Evolutionary conservation across 768 basidiomycete genomes (phyloP), one percentile per base, ranked within the genome.

Genomic region (Rhizopogon sp.): DNA sequence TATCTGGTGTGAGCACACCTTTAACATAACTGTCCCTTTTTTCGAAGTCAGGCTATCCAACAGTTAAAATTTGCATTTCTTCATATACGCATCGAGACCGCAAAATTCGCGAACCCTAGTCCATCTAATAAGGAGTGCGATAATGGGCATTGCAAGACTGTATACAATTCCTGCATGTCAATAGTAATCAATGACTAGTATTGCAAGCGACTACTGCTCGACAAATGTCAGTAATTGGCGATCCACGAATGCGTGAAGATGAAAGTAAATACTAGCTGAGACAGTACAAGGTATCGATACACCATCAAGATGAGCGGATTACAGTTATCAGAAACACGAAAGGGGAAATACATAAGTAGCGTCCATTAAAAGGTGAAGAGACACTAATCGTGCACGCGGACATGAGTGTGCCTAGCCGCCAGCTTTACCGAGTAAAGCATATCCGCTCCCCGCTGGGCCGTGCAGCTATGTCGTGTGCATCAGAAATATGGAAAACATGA

Each of bases 1-100:
- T 99, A 28, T 95, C 96, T 1, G 97, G 97, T 7, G 97, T 99
- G 46, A 98, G 98, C 65, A 88, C 93, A 3, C 96, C 96, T 0
- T 0, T 98, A 98, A 25, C 25, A 25, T 25, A 0, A 25, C 25
- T 25, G 25, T 25, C 25, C 25, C 25, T 25, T 25, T 25, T 25
- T 25, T 25, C 25, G 25, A 10, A 33, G 8, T 33, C 9, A 33
- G 31, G 31, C 31, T 33, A 33, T 33, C 31, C 31, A 33, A 33
- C 31, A 33, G 31, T 33, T 7, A 33, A 33, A 33, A 33, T 2
- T 33, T 10, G 31, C 3, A 10, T 33, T 10, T 33, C 9, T 33
- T 33, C 31, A 33, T 10, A 9, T 7, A 10, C 31, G 8, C 9
- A 33, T 33, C 10, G 31, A 33, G 8, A 37, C 35, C 5, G 35